These are phyloP conservation scores for Citrus hindsii DNA, from an alignment of 345 rosid genomes.

Conservation along the genomic window DNA sequence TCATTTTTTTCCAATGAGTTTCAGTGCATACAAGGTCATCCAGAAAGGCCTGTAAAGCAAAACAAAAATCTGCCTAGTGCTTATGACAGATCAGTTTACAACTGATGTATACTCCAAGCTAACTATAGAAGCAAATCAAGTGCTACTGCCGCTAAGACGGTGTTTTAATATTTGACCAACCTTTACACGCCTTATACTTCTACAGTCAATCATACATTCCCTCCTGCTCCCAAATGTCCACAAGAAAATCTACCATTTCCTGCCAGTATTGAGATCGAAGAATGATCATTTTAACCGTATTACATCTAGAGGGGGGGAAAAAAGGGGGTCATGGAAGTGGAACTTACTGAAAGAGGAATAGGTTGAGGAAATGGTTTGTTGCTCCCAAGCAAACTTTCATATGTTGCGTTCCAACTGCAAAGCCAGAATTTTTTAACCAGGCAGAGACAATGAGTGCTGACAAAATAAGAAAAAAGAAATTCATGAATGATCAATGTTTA, in stretches of 20 bases:
- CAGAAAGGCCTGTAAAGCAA: not conserved
- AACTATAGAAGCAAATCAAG: constrained; percentile 2
- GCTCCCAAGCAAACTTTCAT: constrained; percentile 76
- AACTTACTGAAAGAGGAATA: constrained; percentile 72
- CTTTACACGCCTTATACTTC: constrained; percentile 15
- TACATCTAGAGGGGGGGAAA: not conserved
- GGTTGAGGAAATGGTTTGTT: constrained; percentile 78
- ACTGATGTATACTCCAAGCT: constrained; percentile 4
- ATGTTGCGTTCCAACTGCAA: constrained; percentile 75
- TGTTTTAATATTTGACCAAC: constrained; percentile 20
- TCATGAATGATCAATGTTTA: constrained; percentile 14
- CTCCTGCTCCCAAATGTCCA: constrained; percentile 90
- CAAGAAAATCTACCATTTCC: constrained; percentile 97
- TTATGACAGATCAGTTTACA: constrained; percentile 13
- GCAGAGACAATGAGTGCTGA: constrained; percentile 35
- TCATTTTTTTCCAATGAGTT: not conserved
- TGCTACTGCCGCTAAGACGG: constrained; percentile 1
- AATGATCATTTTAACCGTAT: not conserved
- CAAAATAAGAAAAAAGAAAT: constrained; percentile 26
- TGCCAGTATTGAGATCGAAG: constrained; percentile 20
- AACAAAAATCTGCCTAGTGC: constrained; percentile 13
- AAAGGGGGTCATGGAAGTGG: not conserved
- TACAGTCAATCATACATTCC: constrained; percentile 68
- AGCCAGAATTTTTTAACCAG: constrained; percentile 36
- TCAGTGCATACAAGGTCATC: constrained; percentile 2